These are phyloP conservation scores for Nasturtium officinale DNA, from an alignment of 345 rosid species.

Conservation along the genomic window DNA sequence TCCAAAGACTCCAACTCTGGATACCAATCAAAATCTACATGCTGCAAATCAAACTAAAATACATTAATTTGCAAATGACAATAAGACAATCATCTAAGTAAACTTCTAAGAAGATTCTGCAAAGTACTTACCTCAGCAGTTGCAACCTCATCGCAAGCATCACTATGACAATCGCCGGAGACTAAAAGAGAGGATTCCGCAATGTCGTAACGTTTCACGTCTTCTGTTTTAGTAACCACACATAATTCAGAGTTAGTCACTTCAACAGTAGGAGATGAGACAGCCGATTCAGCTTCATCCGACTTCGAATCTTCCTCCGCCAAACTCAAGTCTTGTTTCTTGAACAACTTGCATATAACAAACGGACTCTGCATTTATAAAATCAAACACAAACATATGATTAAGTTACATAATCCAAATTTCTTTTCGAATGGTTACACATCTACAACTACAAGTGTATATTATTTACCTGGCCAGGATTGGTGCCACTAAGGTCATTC, in stretches of 20 bases:
- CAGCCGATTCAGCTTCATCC: constrained; percentile 49
- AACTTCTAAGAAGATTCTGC: neutral
- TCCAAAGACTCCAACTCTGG: constrained; percentile 41
- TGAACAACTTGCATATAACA: constrained; percentile 70
- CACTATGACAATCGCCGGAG: constrained; percentile 27
- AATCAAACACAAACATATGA: constrained; percentile 24
- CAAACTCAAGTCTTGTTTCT: constrained; percentile 56
- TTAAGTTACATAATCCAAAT: constrained; percentile 10
- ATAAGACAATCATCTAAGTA: constrained; percentile 5
- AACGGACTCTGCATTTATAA: constrained; percentile 54
- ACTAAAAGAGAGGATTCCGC: constrained; percentile 24
- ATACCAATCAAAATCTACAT: constrained; percentile 40
- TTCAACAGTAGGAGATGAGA: constrained; percentile 44
- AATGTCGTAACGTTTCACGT: constrained; percentile 26
- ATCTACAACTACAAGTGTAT: neutral
- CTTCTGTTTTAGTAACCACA: constrained; percentile 35
- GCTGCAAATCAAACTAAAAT: constrained; percentile 33
- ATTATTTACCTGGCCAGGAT: constrained; percentile 77
- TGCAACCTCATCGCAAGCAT: constrained; percentile 34
- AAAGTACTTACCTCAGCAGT: constrained; percentile 45
- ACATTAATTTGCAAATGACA: constrained; percentile 1
- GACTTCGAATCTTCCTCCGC: constrained; percentile 35
- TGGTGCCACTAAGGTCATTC: constrained; percentile 66
- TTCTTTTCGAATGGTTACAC: neutral
- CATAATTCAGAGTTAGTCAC: constrained; percentile 40